Conservation (phyloP, 495 filamentous ascomycete species). For the Xylaria curta region DNA sequence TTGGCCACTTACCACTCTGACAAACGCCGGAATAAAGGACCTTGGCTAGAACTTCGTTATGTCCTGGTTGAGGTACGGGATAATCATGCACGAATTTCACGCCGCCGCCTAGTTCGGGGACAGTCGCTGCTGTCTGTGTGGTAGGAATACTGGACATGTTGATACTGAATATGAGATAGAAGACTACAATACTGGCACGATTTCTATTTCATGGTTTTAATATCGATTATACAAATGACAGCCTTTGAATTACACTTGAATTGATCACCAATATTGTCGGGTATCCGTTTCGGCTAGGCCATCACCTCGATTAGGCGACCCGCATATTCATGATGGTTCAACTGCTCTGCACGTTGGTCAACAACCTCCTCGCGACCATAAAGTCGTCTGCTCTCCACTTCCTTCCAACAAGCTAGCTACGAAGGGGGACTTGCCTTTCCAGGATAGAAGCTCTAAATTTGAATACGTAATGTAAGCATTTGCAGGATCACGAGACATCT, state of each 20-base stretch:
- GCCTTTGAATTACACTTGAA: neutral
- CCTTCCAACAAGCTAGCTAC: neutral
- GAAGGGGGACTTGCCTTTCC: slow-evolving; percentile 3
- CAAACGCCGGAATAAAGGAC: slow-evolving; percentile 58
- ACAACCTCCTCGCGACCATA: neutral
- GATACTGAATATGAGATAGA: neutral
- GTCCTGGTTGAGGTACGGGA: slow-evolving; percentile 51
- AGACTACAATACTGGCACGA: neutral
- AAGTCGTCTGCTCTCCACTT: neutral
- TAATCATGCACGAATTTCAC: slow-evolving; percentile 56
- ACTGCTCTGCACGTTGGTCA: neutral
- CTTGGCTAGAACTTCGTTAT: slow-evolving; percentile 58
- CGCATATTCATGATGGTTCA: neutral
- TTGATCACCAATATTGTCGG: neutral
- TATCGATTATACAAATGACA: neutral
- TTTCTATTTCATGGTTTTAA: neutral
- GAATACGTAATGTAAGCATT: slow-evolving; percentile 5
- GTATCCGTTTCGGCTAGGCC: neutral
- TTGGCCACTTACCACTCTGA: slow-evolving; percentile 49
- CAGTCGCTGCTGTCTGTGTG: slow-evolving; percentile 55
- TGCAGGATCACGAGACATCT: neutral
- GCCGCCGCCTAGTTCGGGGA: slow-evolving; percentile 49
- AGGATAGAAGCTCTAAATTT: neutral
- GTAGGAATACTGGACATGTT: slow-evolving; percentile 41
- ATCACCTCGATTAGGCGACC: neutral